Base-by-base conservation (phyloP, 1,139 yeast species). In the Wickerhamomyces sp. region DNA sequence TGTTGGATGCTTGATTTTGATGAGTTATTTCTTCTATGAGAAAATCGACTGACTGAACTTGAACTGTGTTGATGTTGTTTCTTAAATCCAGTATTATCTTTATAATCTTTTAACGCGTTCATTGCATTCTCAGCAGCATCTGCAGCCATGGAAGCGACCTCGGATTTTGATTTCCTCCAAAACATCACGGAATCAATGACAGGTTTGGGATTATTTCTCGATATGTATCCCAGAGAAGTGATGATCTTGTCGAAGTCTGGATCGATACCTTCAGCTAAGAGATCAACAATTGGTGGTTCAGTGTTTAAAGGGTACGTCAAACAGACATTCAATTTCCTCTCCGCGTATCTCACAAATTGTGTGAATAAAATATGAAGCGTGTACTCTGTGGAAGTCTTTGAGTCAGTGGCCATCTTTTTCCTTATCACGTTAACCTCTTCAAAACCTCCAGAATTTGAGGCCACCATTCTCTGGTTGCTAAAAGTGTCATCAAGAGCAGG, bases 181-280 rank as follows among this genome's bases (percentile, higher is more conserved):
- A 85, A 89, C 97, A 93, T 89, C 40, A 91, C 96, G 16, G 95
- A 86, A 57, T 93, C 98, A 30, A 93, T 89, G 4, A 93, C 96
- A 0, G 96, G 95, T 52, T 88, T 89, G 1, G 97, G 97, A 48
- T 88, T 86, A 24, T 82, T 70, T 39, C 88, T 70, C 1, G 98
- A 95, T 26, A 91, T 85, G 55, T 85, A 87, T 3, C 98, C 98
- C 41, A 91, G 65, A 0, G 96, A 82, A 10, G 78, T 77, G 19
- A 93, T 77, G 37, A 88, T 83, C 49, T 83, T 78, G 59, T 91
- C 98, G 55, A 91, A 89, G 20, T 74, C 76, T 0, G 83, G 79
- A 54, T 91, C 98, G 0, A 76, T 79, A 0, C 96, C 97, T 49
- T 83, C 93, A 0, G 91, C 85, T 13, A 93, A 62, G n/a, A 88